phyloP scores from a whole-genome alignment of 176 grass and related monocot species.

The Bolboschoenus planiculmis region DNA sequence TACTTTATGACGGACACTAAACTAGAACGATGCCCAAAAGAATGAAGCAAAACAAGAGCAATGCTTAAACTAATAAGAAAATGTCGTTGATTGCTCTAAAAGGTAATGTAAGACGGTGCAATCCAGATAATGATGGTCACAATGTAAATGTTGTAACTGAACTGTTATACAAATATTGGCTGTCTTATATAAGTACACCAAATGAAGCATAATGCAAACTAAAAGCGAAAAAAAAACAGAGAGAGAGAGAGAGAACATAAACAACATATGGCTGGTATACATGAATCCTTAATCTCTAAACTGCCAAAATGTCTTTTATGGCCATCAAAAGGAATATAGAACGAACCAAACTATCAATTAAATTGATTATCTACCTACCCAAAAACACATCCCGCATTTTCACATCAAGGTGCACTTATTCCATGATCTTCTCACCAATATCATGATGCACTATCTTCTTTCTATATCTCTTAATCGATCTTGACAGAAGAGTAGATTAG shows the following conservation, averaged over 20 bases:
- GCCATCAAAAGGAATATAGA: conserved; percentile 16
- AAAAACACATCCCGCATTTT: neutral
- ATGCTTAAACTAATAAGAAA: neutral
- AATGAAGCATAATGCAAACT: neutral
- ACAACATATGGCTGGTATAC: conserved; percentile 11
- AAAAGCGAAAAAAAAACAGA: neutral
- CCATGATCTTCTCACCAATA: conserved; percentile 6
- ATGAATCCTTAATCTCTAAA: conserved; percentile 19
- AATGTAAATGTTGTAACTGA: neutral
- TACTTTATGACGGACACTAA: too few relatives aligned
- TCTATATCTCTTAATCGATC: conserved; percentile 50
- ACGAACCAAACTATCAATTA: conserved; percentile 19
- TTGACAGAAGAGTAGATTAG: conserved; percentile 88
- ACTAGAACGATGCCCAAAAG: too few relatives aligned
- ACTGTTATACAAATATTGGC: conserved; percentile 9
- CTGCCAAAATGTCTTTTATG: conserved; percentile 11
- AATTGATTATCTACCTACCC: conserved; percentile 26
- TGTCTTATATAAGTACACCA: conserved; percentile 14
- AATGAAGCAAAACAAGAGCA: too few relatives aligned
- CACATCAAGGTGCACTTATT: neutral
- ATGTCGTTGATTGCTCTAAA: neutral
- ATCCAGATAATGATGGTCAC: neutral
- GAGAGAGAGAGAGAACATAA: neutral
- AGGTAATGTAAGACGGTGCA: neutral
- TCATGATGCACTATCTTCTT: neutral